These are phyloP conservation scores for Penicillium simplicissimum DNA, from an alignment of 495 filamentous ascomycete species.

Conservation along the genomic window DNA sequence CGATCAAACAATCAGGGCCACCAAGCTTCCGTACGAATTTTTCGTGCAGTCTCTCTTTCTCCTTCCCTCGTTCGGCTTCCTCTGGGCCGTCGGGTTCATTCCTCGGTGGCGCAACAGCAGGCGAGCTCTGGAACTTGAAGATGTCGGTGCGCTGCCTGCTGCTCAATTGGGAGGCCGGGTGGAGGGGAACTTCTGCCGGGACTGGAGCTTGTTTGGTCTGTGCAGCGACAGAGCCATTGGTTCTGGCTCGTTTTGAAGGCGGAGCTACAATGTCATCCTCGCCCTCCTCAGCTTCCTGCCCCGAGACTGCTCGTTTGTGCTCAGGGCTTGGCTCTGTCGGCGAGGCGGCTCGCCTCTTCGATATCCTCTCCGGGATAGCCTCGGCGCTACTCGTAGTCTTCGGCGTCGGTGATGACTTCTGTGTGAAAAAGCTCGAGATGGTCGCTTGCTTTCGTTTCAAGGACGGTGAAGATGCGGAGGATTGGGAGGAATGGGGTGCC, in stretches of 20 bases:
- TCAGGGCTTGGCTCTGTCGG: constrained; percentile 12
- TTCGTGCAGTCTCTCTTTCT: constrained; percentile 73
- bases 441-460: constrained; percentile 69
- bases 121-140: constrained; percentile 45
- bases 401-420: constrained; percentile 48
- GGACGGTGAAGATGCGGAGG: constrained; percentile 42
- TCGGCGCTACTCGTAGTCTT: constrained; percentile 14
- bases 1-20: constrained; percentile 73
- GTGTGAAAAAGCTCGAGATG: constrained; percentile 84
- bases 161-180: constrained; percentile 20
- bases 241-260: constrained; percentile 41
- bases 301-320: constrained; percentile 23
- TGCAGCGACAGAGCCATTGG: constrained; percentile 18
- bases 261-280: constrained; percentile 45
- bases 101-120: constrained; percentile 14
- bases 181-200: constrained; percentile 11
- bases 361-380: constrained; percentile 12
- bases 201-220: constrained; percentile 15
- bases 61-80: constrained; percentile 44
- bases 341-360: constrained; percentile 18
- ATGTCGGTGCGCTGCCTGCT: constrained; percentile 42
- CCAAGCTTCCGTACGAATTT: constrained; percentile 91
- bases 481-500: constrained; percentile 43
- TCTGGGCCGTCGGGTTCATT: constrained; percentile 45
- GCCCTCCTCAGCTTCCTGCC: constrained; percentile 29